Evolutionary conservation across 2,329 filamentous ascomycete genomes (phyloP), one percentile per base, ranked within the genome.

Genomic region (Cladosporium sp.): DNA sequence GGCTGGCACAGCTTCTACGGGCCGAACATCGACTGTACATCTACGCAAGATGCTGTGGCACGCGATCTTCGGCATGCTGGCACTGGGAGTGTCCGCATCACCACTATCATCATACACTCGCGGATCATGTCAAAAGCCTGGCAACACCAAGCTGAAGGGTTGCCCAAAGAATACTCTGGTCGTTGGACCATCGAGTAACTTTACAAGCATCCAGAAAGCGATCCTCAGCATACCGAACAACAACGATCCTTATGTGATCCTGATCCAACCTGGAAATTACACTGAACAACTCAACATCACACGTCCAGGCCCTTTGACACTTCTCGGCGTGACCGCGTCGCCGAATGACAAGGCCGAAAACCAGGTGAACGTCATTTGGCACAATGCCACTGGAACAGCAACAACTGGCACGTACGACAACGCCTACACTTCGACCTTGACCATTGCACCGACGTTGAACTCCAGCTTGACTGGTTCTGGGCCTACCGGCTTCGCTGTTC

Each of bases 221-320:
- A 78, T 85, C 36, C 71, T 79, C 13, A 81, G 81, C 51, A 73
- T 84, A 4, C 80, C 81, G 0, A 74, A 80, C 58, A 76, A 84
- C 70, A 79, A 78, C 18, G 76, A 76, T 6, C 72, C 82, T 0
- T 79, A 84, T 65, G 81, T 82, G 21, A 89, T 90, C 69, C 81
- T 90, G 14, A 83, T 90, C 54, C 82, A 84, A 0, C 80, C 86
- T 0, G 88, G 88, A 0, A 82, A 80, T 66, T 90, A 90, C 70
- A 84, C 79, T 1, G 88, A 89, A 71, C 86, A 89, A 75, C 76
- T 90, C 67, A 90, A 90, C 68, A 80, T 90, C 66, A 90, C 88
- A 4, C 85, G 88, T 0, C 75, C 79, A 1, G 87, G 84, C 0
- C 86, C 88, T 0, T 77, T 89, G 7, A 88, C 86, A 30, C 79